These are phyloP conservation scores for Hamamelis virginiana DNA, from an alignment of 164 flowering plant species.

Conservation along the genomic window DNA sequence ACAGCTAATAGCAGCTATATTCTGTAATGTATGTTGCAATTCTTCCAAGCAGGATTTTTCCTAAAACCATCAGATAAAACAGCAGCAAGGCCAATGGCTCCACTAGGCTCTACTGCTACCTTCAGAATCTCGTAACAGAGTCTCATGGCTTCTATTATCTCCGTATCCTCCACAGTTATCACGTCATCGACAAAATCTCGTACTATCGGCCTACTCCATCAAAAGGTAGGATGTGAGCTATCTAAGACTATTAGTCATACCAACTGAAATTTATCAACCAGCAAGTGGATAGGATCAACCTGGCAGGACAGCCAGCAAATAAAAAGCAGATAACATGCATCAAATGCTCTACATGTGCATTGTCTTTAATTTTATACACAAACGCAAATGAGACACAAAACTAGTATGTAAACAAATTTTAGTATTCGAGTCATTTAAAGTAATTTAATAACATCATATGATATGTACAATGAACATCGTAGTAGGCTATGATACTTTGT, in stretches of 20 bases:
- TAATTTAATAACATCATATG: too few relatives aligned
- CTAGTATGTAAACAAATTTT: too few relatives aligned
- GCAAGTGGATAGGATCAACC: neutral
- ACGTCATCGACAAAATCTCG: constrained; percentile 82
- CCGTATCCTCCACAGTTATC: constrained; percentile 69
- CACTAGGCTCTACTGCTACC: constrained; percentile 90
- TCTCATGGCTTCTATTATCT: constrained; percentile 81
- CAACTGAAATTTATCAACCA: neutral
- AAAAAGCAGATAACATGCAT: neutral
- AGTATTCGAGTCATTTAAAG: too few relatives aligned
- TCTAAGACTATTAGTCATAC: neutral
- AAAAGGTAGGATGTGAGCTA: neutral
- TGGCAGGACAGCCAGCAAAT: neutral
- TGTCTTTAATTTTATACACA: too few relatives aligned
- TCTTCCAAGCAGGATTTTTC: constrained; percentile 55
- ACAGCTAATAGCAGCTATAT: too few relatives aligned
- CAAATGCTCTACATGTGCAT: too few relatives aligned
- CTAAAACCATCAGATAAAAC: constrained; percentile 62
- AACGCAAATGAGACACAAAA: too few relatives aligned
- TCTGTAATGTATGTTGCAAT: too few relatives aligned
- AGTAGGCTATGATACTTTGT: neutral
- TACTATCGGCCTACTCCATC: constrained; percentile 72
- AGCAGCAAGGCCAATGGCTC: constrained; percentile 93
- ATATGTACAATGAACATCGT: neutral
- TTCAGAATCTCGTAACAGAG: constrained; percentile 80